Evolutionary conservation across 2,329 filamentous ascomycete genomes (phyloP), one percentile per base, ranked within the genome.

Genomic region (Colletotrichum gigasporum): DNA sequence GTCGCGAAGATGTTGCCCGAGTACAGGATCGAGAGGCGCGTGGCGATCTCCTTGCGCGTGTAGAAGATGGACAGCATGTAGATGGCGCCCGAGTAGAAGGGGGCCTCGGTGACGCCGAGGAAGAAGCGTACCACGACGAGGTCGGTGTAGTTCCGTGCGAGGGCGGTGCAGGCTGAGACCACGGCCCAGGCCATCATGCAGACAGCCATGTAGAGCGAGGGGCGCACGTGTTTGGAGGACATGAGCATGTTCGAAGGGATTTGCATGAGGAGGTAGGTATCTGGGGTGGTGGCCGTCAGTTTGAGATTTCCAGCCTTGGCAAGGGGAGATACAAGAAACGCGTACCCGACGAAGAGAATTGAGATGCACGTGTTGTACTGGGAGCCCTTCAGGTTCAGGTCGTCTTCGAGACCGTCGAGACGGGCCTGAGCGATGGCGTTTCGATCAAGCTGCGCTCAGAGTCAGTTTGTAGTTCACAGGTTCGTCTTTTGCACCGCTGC

Each of bases 341-440:
- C 71, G 51, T 73, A 79, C 68, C 85, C 82, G 8, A 85, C 83
- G 68, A 86, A 86, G 18, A 87, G 73, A 24, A 86, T 85, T 7
- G 73, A 76, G 34, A 82, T 76, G 34, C 76, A 78, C 20, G 80
- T 81, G 70, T 83, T 80, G 70, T 87, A 87, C 65, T 87, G 76
- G 3, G 75, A 76, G 32, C 79, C 80, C 1, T 73, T 72, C 47
- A 88, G 73, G 3, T 77, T 74, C 2, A 89, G 72, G 47, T 88
- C 83, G 9, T 81, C 76, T 51, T 86, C 81, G 3, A 89, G 72
- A 1, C 83, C 83, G 59, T 85, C 82, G 30, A 89, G 70, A 18
- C 81, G 78, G 3, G 86, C 86, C 20, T 85, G 83, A 2, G 86
- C 85, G 68, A 88, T 86, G 44, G 87, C 84, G 59, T 85, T 85